Evolutionary conservation across 2,329 filamentous ascomycete species (phyloP), one percentile per base, ranked within the genome.

Genomic region (Phyllosticta ampelicida): DNA sequence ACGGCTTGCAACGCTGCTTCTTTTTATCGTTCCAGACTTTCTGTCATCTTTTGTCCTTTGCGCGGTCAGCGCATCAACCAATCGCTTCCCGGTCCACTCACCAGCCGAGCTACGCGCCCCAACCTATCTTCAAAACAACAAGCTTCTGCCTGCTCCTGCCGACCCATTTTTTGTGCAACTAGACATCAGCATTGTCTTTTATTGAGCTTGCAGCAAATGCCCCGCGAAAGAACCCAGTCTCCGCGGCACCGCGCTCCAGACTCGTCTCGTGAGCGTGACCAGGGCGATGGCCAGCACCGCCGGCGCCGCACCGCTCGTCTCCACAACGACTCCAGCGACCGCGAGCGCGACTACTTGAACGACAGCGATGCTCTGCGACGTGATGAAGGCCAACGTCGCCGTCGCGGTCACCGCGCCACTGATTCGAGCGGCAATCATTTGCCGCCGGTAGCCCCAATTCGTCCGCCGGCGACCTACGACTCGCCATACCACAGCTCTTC

Each of bases 391-490:
- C 51, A 48, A 28, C 62, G 70, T 5, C 63, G 67, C 2, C 61
- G 70, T 36, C 64, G 65, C 28, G 70, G 70, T 8, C 72, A 74
- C 57, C 66, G 70, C 26, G 70, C 71, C 3, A 73, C 71, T 10
- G 72, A 74, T 56, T 73, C 70, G n/a, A 65, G 66, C 28, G 71
- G 71, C 60, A 68, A 70, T 48, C 56, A 71, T 6, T 64, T 74
- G 9, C 70, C 68, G 20, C 36, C 36, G 13, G 36, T 44, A 44
- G 52, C 58, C 5, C 58, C 55, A 23, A 58, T 58, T 3, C 53
- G 54, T 2, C 57, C 57, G n/a, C 28, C 36, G n/a, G 52, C 48
- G n/a, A 52, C 57, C 11, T 59, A 59, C 57, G 57, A 59, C 53
- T 53, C 49, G 28, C 57, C 57, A 16, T 59, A 59, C 53, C 57